These are phyloP conservation scores for Myotisia sp. DNA, from an alignment of 2,329 filamentous ascomycete genomes.

Conservation along the genomic window DNA sequence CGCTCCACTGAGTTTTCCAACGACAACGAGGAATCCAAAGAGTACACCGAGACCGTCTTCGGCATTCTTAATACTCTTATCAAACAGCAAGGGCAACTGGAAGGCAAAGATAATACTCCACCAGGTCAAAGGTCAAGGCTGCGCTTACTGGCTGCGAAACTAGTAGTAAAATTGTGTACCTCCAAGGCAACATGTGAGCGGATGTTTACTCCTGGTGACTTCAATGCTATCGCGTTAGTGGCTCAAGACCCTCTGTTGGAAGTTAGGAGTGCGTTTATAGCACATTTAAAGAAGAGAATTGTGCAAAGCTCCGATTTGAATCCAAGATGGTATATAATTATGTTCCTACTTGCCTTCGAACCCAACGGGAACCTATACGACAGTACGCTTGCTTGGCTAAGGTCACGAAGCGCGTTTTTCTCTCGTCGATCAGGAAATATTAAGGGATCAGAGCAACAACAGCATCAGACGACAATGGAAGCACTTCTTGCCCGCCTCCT, in stretches of 20 bases:
- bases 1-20: constrained; percentile 46
- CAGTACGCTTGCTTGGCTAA: constrained; percentile 74
- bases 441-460: constrained; percentile 36
- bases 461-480: constrained; percentile 52
- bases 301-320: constrained; percentile 52
- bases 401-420: constrained; percentile 59
- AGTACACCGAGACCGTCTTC: constrained; percentile 53
- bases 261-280: constrained; percentile 66
- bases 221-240: constrained; percentile 67
- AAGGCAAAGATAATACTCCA: constrained; percentile 61
- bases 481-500: constrained; percentile 67
- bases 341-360: constrained; percentile 87
- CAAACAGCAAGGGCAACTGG: constrained; percentile 62
- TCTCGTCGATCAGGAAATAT: constrained; percentile 27
- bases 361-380: constrained; percentile 59
- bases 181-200: constrained; percentile 59
- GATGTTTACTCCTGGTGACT: constrained; percentile 55
- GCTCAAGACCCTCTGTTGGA: constrained; percentile 61
- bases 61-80: constrained; percentile 66
- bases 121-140: constrained; percentile 65
- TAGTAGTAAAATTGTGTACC: constrained; percentile 70
- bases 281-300: constrained; percentile 63
- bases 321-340: constrained; percentile 72
- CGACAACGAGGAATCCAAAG: constrained; percentile 31
- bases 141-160: constrained; percentile 64